Conservation (phyloP, 768 basidiomycete species). For the Mycena floridula region DNA sequence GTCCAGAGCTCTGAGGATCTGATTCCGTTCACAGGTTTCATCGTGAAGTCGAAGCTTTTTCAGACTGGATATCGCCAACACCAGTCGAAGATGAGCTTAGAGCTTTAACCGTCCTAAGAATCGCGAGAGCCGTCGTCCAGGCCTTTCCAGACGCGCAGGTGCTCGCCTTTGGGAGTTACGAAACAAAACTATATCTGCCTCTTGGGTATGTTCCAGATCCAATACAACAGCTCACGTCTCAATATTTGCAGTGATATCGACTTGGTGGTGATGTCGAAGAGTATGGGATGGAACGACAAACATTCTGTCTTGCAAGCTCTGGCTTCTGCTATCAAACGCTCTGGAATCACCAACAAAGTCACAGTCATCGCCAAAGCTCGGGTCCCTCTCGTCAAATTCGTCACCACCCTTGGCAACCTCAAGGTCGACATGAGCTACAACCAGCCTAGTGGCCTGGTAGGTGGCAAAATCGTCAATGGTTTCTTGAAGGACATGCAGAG, state of each 20-base stretch:
- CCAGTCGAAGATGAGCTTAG: slow-evolving; percentile 82
- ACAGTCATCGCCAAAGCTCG: slow-evolving; percentile 89
- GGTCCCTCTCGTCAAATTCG: slow-evolving; percentile 96
- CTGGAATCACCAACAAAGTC: slow-evolving; percentile 70
- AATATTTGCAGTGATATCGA: slow-evolving; percentile 94
- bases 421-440: slow-evolving; percentile 94
- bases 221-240: slow-evolving; percentile 11
- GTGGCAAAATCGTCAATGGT: slow-evolving; percentile 73
- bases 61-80: slow-evolving; percentile 83
- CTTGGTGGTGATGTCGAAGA: slow-evolving; percentile 76
- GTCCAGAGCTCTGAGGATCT: not conserved
- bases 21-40: slow-evolving; percentile 55
- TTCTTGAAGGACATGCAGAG: slow-evolving; percentile 63
- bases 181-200: slow-evolving; percentile 91
- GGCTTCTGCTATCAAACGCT: slow-evolving; percentile 69
- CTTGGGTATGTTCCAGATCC: slow-evolving; percentile 51
- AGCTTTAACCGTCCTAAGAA: slow-evolving; percentile 60
- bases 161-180: slow-evolving; percentile 86
- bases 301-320: slow-evolving; percentile 67
- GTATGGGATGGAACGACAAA: slow-evolving; percentile 68
- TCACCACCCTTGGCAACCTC: slow-evolving; percentile 74
- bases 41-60: slow-evolving; percentile 79
- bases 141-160: slow-evolving; percentile 78
- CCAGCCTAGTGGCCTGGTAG: slow-evolving; percentile 77
- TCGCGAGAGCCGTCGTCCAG: slow-evolving; percentile 57